phyloP scores from a whole-genome alignment of 179 eudicot genomes.

The Beta macrorhiza region DNA sequence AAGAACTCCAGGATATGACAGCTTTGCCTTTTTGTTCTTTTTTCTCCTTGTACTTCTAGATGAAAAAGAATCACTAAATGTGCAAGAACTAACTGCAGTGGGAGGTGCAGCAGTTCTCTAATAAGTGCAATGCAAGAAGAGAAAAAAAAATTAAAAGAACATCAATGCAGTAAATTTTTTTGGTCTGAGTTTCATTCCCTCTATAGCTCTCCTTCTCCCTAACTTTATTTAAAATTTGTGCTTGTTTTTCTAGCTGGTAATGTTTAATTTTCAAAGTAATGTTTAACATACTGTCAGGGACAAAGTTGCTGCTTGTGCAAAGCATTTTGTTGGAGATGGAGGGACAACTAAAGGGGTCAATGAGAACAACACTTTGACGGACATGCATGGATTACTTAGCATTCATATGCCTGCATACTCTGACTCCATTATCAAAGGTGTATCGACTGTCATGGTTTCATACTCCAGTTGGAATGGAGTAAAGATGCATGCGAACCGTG shows the following conservation, averaged over 20 bases:
- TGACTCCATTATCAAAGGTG: slow-evolving; percentile 44
- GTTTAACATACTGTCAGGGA: slow-evolving; percentile 32
- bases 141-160: neutral
- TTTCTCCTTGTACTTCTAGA: neutral
- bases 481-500: slow-evolving; percentile 51
- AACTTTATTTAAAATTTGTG: neutral
- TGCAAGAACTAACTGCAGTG: neutral
- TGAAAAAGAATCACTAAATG: neutral
- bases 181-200: neutral
- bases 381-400: slow-evolving; percentile 42
- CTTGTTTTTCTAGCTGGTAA: neutral
- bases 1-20: neutral
- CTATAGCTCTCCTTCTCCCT: neutral
- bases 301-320: slow-evolving; percentile 54
- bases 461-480: slow-evolving; percentile 57
- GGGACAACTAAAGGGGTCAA: slow-evolving; percentile 46
- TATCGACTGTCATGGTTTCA: slow-evolving; percentile 52
- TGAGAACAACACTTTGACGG: slow-evolving; percentile 41
- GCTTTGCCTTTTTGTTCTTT: neutral
- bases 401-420: slow-evolving; percentile 55
- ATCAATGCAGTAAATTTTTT: neutral
- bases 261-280: neutral
- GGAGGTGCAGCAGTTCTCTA: neutral
- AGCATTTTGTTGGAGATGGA: slow-evolving; percentile 56
- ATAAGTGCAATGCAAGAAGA: neutral